phyloP scores from a whole-genome alignment of 108 stramenopile genomes.

The Skeletonema marinoi region DNA sequence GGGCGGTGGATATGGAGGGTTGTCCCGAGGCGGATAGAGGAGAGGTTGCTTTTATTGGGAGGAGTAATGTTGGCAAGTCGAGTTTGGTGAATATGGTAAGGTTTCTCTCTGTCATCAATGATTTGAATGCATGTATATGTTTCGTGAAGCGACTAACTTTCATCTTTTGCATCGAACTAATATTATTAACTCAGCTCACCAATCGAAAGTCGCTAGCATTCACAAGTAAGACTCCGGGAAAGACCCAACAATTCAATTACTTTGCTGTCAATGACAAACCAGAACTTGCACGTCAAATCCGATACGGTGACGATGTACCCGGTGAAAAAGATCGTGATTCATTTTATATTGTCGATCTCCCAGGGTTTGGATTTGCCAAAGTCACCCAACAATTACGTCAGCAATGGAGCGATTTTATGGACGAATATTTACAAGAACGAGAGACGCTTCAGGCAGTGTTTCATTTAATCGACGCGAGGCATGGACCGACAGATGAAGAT shows the following conservation, averaged over 20 bases:
- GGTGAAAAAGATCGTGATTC: constrained; percentile 83
- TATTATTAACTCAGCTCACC: constrained; percentile 48
- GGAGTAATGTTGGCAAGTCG: constrained; percentile 93
- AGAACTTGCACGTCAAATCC: constrained; percentile 80
- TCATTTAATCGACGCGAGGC: constrained; percentile 91
- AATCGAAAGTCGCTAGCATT: constrained; percentile 93
- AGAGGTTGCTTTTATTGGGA: constrained; percentile 92
- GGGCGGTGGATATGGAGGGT: constrained; percentile 84
- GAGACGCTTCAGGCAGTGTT: constrained; percentile 81
- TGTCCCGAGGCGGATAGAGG: constrained; percentile 83
- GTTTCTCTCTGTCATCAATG: neutral
- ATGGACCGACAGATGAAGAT: constrained; percentile 93
- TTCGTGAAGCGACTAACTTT: neutral
- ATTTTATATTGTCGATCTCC: constrained; percentile 93
- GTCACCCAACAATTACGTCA: constrained; percentile 79
- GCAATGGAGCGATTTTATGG: constrained; percentile 86
- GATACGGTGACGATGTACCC: constrained; percentile 76
- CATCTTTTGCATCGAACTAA: neutral
- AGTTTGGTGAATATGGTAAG: constrained; percentile 89
- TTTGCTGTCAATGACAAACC: constrained; percentile 94
- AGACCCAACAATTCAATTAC: constrained; percentile 96
- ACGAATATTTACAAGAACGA: constrained; percentile 73
- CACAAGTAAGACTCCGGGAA: constrained; percentile 93
- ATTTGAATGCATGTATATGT: neutral
- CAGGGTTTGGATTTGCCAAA: constrained; percentile 96